These are phyloP conservation scores for Fomes fomentarius DNA, from an alignment of 1,284 basidiomycete genomes.

Conservation along the genomic window DNA sequence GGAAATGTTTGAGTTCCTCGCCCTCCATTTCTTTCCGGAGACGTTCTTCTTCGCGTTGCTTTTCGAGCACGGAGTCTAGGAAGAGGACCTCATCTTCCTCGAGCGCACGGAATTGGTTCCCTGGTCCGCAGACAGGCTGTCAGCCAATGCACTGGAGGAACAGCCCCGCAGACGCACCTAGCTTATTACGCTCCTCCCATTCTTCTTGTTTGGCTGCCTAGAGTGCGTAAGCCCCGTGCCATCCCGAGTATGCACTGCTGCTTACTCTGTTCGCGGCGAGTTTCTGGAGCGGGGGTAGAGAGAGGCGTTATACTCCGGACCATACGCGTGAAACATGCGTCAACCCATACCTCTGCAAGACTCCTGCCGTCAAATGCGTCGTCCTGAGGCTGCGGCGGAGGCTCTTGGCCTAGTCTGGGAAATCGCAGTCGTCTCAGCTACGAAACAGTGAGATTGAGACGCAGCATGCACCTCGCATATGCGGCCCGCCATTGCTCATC, in stretches of 20 bases:
- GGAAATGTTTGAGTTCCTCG: slow-evolving; percentile 80
- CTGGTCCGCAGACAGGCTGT: slow-evolving; percentile 38
- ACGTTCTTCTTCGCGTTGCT: slow-evolving; percentile 76
- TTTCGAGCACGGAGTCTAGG: slow-evolving; percentile 79
- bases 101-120: slow-evolving; percentile 90
- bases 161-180: slow-evolving; percentile 51
- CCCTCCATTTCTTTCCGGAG: slow-evolving; percentile 75
- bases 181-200: slow-evolving; percentile 92
- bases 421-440: slow-evolving; percentile 23
- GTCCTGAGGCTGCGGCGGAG: slow-evolving; percentile 75
- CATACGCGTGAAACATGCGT: slow-evolving; percentile 37
- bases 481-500: slow-evolving; percentile 94
- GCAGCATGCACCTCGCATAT: slow-evolving; percentile 70
- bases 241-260: slow-evolving; percentile 19
- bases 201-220: slow-evolving; percentile 90
- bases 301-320: slow-evolving; percentile 17
- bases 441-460: neutral
- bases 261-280: slow-evolving; percentile 79
- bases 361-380: slow-evolving; percentile 87
- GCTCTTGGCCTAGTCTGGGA: slow-evolving; percentile 81
- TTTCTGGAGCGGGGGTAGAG: slow-evolving; percentile 51
- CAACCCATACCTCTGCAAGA: slow-evolving; percentile 79
- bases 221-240: slow-evolving; percentile 27
- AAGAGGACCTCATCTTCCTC: slow-evolving; percentile 92
- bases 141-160: slow-evolving; percentile 2